phyloP scores from a whole-genome alignment of 495 filamentous ascomycete species.

The Penicillium lividum region DNA sequence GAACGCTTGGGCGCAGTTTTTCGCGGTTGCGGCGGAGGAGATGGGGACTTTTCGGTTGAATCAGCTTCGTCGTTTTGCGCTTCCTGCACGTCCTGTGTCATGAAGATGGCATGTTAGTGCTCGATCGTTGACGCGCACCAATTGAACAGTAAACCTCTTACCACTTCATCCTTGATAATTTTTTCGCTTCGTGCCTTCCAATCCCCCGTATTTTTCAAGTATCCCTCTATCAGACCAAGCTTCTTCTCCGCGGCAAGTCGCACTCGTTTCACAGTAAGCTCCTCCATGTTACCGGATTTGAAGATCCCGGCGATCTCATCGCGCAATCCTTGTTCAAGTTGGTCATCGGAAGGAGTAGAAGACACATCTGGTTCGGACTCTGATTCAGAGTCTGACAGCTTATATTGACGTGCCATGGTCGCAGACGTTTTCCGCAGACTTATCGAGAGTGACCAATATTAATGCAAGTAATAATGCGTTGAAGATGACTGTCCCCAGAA shows the following conservation, averaged over 20 bases:
- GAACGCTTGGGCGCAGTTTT: slow-evolving; percentile 30
- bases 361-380: slow-evolving; percentile 16
- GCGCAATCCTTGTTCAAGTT: slow-evolving; percentile 57
- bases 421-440: not conserved
- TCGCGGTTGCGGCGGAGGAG: slow-evolving; percentile 22
- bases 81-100: slow-evolving; percentile 35
- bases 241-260: slow-evolving; percentile 67
- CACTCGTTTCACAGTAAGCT: slow-evolving; percentile 75
- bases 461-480: too few species aligned
- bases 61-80: slow-evolving; percentile 16
- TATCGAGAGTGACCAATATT: too few species aligned
- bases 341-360: slow-evolving; percentile 20
- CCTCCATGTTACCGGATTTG: slow-evolving; percentile 55
- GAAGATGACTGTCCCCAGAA: not conserved
- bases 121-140: not conserved
- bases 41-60: slow-evolving; percentile 11
- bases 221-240: slow-evolving; percentile 64
- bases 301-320: slow-evolving; percentile 59
- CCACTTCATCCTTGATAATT: slow-evolving; percentile 69
- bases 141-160: slow-evolving; percentile 42
- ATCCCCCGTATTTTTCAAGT: slow-evolving; percentile 59
- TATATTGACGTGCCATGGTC: slow-evolving; percentile 38
- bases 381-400: slow-evolving; percentile 40
- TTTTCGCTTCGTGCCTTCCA: slow-evolving; percentile 84
- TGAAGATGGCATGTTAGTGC: not conserved